Evolutionary conservation across 139 green algal species (phyloP).

Genomic region (Spirogloea muscicola): DNA sequence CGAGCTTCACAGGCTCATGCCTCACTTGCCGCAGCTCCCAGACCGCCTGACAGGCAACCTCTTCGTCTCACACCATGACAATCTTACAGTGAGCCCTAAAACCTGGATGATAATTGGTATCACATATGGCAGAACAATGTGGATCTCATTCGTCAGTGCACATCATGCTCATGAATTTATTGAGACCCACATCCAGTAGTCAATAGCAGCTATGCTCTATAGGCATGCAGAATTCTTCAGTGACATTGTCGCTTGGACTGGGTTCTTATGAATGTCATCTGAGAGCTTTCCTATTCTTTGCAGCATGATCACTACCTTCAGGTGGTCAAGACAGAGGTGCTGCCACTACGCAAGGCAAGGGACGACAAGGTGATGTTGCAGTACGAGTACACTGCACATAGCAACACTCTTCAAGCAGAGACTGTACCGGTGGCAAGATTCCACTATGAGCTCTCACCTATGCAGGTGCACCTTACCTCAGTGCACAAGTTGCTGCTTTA

Average conservation of each 20-base stretch:
- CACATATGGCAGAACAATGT: neutral
- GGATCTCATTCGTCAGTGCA: neutral
- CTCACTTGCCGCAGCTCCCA: neutral
- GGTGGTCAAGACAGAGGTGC: constrained; percentile 52
- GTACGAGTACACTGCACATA: constrained; percentile 55
- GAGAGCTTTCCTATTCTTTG: neutral
- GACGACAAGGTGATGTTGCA: constrained; percentile 1
- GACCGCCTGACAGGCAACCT: constrained; percentile 4
- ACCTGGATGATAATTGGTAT: constrained; percentile 26
- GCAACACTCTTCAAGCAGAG: constrained; percentile 35
- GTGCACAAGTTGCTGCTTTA: no score
- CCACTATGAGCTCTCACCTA: constrained; percentile 48
- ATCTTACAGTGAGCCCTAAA: constrained; percentile 40
- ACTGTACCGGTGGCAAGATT: constrained; percentile 49
- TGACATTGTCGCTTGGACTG: neutral
- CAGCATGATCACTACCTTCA: constrained; percentile 57
- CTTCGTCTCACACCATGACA: constrained; percentile 40
- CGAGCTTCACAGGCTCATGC: constrained; percentile 8
- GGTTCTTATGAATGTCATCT: no score
- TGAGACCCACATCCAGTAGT: no score
- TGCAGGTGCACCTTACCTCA: no score
- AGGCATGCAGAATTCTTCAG: neutral
- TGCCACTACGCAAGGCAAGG: constrained; percentile 3
- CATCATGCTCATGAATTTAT: neutral
- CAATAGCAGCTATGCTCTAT: neutral